These are phyloP conservation scores for Paramecium bursaria DNA, from an alignment of 73 alveolate species.

Conservation along the genomic window DNA sequence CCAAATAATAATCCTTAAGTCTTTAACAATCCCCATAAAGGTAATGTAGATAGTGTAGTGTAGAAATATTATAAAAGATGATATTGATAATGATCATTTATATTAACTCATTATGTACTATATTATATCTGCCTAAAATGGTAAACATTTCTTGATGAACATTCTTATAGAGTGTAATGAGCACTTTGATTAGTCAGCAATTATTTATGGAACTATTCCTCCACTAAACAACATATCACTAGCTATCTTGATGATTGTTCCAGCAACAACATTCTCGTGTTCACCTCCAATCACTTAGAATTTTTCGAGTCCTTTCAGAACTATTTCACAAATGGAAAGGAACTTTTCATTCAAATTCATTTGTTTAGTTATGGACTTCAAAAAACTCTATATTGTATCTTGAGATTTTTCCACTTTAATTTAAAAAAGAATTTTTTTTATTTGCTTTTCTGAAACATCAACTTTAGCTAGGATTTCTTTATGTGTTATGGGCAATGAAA, in stretches of 20 bases:
- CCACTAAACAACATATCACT: constrained; percentile 38
- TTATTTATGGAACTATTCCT: constrained; percentile 25
- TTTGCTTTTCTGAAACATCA: constrained; percentile 48
- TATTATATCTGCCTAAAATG: too few relatives aligned
- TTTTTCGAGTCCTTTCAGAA: neutral
- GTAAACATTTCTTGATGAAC: neutral
- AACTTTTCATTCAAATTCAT: constrained; percentile 15
- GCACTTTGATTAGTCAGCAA: constrained; percentile 46
- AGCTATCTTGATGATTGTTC: constrained; percentile 18
- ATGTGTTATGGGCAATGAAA: constrained; percentile 2
- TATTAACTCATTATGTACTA: too few relatives aligned
- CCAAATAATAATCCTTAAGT: too few relatives aligned
- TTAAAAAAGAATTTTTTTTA: constrained; percentile 24
- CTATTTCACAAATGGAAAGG: neutral
- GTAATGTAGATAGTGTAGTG: too few relatives aligned
- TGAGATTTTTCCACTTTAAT: neutral
- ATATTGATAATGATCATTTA: too few relatives aligned
- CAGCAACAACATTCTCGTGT: constrained; percentile 53
- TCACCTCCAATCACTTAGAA: constrained; percentile 27
- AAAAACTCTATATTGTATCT: neutral
- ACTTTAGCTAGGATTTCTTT: constrained; percentile 39
- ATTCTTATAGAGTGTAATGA: neutral
- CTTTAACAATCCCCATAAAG: too few relatives aligned
- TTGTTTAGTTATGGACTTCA: neutral
- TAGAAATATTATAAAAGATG: too few relatives aligned